A percentile compares a stretch with the other conserved stretches of the same genome.
These are phyloP conservation scores for Sorghum bicolor DNA, from an alignment of 176 grass and related monocot species.

Conservation along the genomic window Sorghum_bicolor_NCBIv3 NC_012872.2:63794501-63795000, in stretches of 20 bases:
- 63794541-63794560: slow-evolving; percentile 64
- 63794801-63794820: neutral
- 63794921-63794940: too few species aligned
- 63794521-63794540: slow-evolving; percentile 73
- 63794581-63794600: slow-evolving; percentile 44
- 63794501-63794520: slow-evolving; percentile 63
- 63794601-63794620: slow-evolving; percentile 9
- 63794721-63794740: slow-evolving; percentile 37
- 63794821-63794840: slow-evolving; percentile 26
- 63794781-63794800: slow-evolving; percentile 41
- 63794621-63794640: neutral
- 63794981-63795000: too few species aligned
- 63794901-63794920: too few species aligned
- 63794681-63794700: slow-evolving; percentile 23
- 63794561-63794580: slow-evolving; percentile 74
- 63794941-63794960: too few species aligned
- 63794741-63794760: slow-evolving; percentile 43
- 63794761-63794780: slow-evolving; percentile 33
- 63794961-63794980: too few species aligned
- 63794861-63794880: neutral
- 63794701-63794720: slow-evolving; percentile 36
- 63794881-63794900: too few species aligned
- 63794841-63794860: neutral
- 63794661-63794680: slow-evolving; percentile 32
- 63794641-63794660: slow-evolving; percentile 27